These are phyloP conservation scores for Colletotrichum sp. DNA, from an alignment of 2,329 filamentous ascomycete species.

Conservation along the genomic window DNA sequence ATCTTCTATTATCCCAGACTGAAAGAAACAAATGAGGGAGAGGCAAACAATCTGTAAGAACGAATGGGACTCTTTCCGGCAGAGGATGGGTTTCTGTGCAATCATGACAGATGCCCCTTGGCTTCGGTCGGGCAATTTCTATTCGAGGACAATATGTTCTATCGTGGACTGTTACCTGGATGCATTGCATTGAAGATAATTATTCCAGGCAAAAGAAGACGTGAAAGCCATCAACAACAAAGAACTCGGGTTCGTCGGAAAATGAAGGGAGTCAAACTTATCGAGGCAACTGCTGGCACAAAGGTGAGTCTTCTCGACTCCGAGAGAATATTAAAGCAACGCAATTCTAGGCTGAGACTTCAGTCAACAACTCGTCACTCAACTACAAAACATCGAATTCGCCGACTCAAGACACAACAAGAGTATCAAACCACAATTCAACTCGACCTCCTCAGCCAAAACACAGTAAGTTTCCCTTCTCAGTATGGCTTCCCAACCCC, in stretches of 20 bases:
- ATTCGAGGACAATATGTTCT: background rate
- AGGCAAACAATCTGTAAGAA: background rate
- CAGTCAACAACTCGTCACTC: background rate
- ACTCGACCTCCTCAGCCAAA: background rate
- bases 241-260: background rate
- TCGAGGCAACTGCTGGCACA: background rate
- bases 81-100: background rate
- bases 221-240: background rate
- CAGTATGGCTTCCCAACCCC: background rate
- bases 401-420: background rate
- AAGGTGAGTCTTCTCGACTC: background rate
- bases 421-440: background rate
- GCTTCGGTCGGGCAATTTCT: background rate
- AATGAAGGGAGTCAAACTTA: background rate
- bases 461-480: background rate
- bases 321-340: background rate
- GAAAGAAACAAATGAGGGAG: background rate
- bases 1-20: fast-evolving
- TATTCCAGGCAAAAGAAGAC: background rate
- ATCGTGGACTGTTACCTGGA: background rate
- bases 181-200: background rate
- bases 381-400: background rate
- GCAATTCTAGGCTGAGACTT: background rate
- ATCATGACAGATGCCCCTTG: background rate
- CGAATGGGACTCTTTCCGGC: background rate